These are phyloP conservation scores for Striga hermonthica DNA, from an alignment of 305 asterid genomes.

Conservation along the genomic window DNA sequence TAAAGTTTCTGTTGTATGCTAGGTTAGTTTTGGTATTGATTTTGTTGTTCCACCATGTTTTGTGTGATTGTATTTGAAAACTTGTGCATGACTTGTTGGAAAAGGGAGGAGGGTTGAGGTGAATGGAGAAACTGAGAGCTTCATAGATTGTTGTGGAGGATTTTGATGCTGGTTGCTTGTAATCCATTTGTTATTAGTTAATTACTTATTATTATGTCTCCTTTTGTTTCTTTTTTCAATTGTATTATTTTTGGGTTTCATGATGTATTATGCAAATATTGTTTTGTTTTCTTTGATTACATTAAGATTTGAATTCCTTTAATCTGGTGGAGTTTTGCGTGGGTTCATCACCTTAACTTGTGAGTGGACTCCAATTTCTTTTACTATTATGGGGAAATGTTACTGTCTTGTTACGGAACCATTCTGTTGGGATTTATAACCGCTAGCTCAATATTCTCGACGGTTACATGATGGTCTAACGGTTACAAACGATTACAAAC, in stretches of 20 bases:
- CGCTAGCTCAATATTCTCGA: no score
- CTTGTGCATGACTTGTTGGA: conserved; percentile 40
- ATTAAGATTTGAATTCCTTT: not conserved
- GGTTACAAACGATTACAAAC: no score
- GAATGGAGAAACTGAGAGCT: conserved; percentile 31
- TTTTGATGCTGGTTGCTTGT: conserved; percentile 29
- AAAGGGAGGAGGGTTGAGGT: conserved; percentile 32
- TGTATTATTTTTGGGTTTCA: conserved; percentile 32
- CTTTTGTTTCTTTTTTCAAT: conserved; percentile 39
- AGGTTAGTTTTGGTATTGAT: conserved; percentile 26
- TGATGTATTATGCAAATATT: conserved; percentile 32
- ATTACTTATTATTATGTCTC: conserved; percentile 28
- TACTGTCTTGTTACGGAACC: no score
- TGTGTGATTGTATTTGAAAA: conserved; percentile 39
- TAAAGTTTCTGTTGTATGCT: conserved; percentile 30
- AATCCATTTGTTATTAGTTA: conserved; percentile 17
- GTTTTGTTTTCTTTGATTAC: not conserved
- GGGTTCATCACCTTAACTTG: not conserved
- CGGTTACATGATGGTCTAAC: no score
- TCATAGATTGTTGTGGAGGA: conserved; percentile 26
- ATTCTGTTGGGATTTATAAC: no score
- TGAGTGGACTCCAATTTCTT: not conserved
- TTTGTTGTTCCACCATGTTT: conserved; percentile 36
- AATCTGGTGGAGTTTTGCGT: not conserved
- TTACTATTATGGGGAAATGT: no score